Evolutionary conservation across 805 yeast species (phyloP).

Genomic region (Hermanozyma aechmeae): DNA sequence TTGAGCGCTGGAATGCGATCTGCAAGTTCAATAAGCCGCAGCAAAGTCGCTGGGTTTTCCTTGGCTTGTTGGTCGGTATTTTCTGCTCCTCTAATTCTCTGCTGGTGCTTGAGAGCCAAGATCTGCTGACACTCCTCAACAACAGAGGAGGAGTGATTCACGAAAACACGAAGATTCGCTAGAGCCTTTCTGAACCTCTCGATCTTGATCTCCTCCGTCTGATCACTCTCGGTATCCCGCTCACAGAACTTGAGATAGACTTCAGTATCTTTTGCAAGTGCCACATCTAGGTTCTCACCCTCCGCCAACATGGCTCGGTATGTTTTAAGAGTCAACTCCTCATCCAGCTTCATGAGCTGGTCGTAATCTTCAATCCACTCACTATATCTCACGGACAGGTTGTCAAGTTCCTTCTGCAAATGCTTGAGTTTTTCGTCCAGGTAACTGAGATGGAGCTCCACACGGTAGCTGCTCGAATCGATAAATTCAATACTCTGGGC

Average conservation of each 20-base stretch:
- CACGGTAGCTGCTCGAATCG: conserved; percentile 5
- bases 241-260: conserved; percentile 4
- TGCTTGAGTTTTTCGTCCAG: conserved; percentile 44
- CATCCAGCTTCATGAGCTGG: conserved; percentile 27
- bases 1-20: conserved; percentile 39
- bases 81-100: conserved; percentile 32
- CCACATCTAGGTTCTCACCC: conserved; percentile 43
- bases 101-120: conserved; percentile 42
- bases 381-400: conserved; percentile 35
- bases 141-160: conserved; percentile 41
- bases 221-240: too few relatives aligned
- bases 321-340: conserved; percentile 36
- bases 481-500: conserved; percentile 4
- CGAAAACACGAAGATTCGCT: conserved; percentile 28
- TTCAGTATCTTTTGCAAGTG: conserved; percentile 14
- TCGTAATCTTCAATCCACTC: conserved; percentile 45
- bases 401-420: conserved; percentile 24
- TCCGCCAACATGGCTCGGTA: conserved; percentile 40
- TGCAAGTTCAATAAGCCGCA: conserved; percentile 8
- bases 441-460: conserved; percentile 37
- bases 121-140: conserved; percentile 46
- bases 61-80: conserved; percentile 28
- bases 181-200: conserved; percentile 13
- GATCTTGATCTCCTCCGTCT: conserved; percentile 3
- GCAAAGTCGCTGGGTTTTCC: conserved; percentile 3